Evolutionary conservation across 2,329 filamentous ascomycete genomes (phyloP), one percentile per base, ranked within the genome.

Genomic region (Tolypocladium album): DNA sequence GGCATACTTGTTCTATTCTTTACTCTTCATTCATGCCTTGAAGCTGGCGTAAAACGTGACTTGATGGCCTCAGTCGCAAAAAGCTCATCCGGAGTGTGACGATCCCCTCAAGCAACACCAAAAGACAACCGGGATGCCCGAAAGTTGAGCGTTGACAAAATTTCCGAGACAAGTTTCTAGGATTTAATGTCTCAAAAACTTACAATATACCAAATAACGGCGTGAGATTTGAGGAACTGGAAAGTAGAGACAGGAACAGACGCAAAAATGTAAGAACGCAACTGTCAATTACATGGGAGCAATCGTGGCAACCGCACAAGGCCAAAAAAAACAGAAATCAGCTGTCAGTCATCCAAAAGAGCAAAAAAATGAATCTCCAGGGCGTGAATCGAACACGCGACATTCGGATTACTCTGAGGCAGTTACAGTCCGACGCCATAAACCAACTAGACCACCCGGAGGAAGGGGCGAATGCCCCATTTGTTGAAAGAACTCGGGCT

Each of bases 381-480:
- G 66, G 67, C 66, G 64, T 67, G 66, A 67, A 61, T 68, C 67
- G 66, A 68, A 68, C 67, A 67, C 66, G 64, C 66, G 67, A 68
- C 67, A 62, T 67, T 67, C 62, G 60, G 67, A 62, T 68, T 61
- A 47, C 64, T 60, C 63, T 63, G 61, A 60, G 40, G 47, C 65
- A 60, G 61, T 68, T 68, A 67, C 67, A 68, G 67, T 62, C 67
- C 60, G 62, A 68, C 65, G 67, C 67, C 67, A 68, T 68, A 61
- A 67, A 65, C 67, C 67, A 68, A 67, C 67, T 68, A 68, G 67
- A 68, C 67, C 64, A 67, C 66, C 63, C 65, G 63, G 67, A 68
- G 67, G 39, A 53, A 17, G 22, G 47, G 47, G 8, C 12, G 8
- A 9, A 50, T 13, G 47, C 15, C 4, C 15, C 27, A 52, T 34